A percentile compares a stretch with the other conserved stretches of the same genome.
phyloP scores from a whole-genome alignment of 495 filamentous ascomycete genomes.

The Neurospora cerealis region DNA sequence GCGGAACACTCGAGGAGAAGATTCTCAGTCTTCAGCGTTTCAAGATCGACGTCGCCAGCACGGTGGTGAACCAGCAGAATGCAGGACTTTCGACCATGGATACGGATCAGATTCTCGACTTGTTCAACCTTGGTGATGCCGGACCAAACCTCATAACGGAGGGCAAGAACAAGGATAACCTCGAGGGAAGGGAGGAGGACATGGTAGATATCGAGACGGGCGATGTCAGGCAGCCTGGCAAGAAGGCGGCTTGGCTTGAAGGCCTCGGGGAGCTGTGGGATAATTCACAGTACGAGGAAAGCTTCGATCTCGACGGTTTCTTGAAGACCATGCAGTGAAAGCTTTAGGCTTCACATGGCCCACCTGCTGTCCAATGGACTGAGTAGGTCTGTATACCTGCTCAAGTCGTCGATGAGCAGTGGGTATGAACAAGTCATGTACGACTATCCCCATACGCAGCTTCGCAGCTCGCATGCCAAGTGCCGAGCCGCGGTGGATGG shows the following conservation, averaged over 20 bases:
- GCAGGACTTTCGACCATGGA: slow-evolving; percentile 90
- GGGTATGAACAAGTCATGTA: not conserved
- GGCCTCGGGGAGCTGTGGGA: slow-evolving; percentile 96
- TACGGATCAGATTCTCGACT: slow-evolving; percentile 92
- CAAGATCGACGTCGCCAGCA: slow-evolving; percentile 97
- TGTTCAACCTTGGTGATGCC: slow-evolving; percentile 85
- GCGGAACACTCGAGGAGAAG: slow-evolving; percentile 96
- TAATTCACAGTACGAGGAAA: slow-evolving; percentile 90
- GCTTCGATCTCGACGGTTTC: slow-evolving; percentile 90
- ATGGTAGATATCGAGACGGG: slow-evolving; percentile 90
- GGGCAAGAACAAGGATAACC: slow-evolving; percentile 35
- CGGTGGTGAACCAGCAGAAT: slow-evolving; percentile 98
- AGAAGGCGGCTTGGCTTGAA: slow-evolving; percentile 87
- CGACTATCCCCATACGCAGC: not conserved
- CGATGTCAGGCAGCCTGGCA: slow-evolving; percentile 87
- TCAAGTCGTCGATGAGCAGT: not conserved
- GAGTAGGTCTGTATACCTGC: not conserved
- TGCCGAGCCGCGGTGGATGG: not conserved
- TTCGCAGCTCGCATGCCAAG: not conserved
- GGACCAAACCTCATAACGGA: slow-evolving; percentile 51
- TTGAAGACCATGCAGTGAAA: slow-evolving; percentile 70
- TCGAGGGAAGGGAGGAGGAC: slow-evolving; percentile 69
- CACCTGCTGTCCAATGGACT: not conserved
- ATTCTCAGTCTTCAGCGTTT: slow-evolving; percentile 97
- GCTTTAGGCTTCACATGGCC: not conserved